Base-by-base conservation (phyloP, 2,329 filamentous ascomycete species). In the Cercospora nicotianae region DNA sequence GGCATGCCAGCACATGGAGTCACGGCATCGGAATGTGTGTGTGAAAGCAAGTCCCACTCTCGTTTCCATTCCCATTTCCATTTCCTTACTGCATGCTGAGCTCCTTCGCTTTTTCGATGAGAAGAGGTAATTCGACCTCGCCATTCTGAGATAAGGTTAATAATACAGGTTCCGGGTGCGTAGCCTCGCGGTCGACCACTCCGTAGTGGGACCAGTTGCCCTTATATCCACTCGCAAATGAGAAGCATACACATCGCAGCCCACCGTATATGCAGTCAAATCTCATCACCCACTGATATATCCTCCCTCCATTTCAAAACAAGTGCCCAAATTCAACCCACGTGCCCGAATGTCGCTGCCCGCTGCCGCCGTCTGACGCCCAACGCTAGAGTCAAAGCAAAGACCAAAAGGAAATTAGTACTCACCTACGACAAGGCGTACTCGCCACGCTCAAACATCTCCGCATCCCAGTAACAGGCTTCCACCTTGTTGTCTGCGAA, bases 401-500 rank as follows among this genome's bases (percentile, higher is more conserved):
- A 23, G 16, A 62, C 30, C 36, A 36, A 26, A 64, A 20, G 16
- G 53, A 31, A 31, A 58, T 62, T 10, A n/a, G 23, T 26, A 62
- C 60, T 45, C 39, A 51, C 39, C 60, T 62, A 62, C 42, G 39
- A 23, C 60, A 62, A 77, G 51, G 69, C 74, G 69, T 76, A 77
- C 51, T 74, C 72, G 12, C 90, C 90, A 63, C 84, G 81, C 71
- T 96, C 93, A 76, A 98, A 99, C 74, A 87, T 91, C 55, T 94
- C 92, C 5, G 84, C 84, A 75, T 96, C 88, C 78, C 91, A 98
- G 77, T 94, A 98, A 62, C 86, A 87, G 0, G 94, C 92, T n/a
- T 84, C 82, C 66, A 98, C 96, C 10, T 85, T 84, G 77, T 96
- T 96, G 4, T 92, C 94, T 72, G 93, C 94, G 79, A 98, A 98